Percentiles rank a stretch among this genome's conserved stretches.
These are phyloP conservation scores for Populus hybrid DNA, from an alignment of 441 rosid genomes.

Conservation along the genomic window DNA sequence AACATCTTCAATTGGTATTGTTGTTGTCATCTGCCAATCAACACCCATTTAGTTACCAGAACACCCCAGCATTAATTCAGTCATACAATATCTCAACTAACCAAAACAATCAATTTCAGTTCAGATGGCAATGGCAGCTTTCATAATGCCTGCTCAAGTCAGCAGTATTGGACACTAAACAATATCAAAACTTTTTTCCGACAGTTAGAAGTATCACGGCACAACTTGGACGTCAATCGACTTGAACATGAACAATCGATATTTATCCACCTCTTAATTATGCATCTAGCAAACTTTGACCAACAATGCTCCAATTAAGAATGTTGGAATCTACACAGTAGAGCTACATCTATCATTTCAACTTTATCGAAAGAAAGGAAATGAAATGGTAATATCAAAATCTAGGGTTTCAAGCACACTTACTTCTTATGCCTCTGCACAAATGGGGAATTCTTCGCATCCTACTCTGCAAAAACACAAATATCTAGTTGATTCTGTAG, in stretches of 20 bases:
- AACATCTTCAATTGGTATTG: constrained; percentile 92
- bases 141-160: neutral
- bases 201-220: no score
- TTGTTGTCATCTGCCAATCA: constrained; percentile 80
- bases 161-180: neutral
- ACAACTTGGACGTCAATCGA: no score
- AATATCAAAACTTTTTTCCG: neutral
- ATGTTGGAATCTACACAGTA: no score
- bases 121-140: neutral
- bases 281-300: no score
- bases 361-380: neutral
- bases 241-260: no score
- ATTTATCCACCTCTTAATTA: no score
- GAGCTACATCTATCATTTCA: no score
- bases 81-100: neutral
- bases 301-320: no score
- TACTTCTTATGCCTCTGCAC: constrained; percentile 76
- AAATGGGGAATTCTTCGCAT: constrained; percentile 72
- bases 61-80: neutral
- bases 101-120: neutral
- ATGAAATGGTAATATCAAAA: neutral
- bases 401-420: constrained; percentile 8
- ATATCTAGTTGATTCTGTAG: no score
- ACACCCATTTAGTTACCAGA: constrained; percentile 5
- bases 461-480: constrained; percentile 56